Conservation (phyloP, 2,329 filamentous ascomycete genomes). For the Fusarium newnesense region DNA sequence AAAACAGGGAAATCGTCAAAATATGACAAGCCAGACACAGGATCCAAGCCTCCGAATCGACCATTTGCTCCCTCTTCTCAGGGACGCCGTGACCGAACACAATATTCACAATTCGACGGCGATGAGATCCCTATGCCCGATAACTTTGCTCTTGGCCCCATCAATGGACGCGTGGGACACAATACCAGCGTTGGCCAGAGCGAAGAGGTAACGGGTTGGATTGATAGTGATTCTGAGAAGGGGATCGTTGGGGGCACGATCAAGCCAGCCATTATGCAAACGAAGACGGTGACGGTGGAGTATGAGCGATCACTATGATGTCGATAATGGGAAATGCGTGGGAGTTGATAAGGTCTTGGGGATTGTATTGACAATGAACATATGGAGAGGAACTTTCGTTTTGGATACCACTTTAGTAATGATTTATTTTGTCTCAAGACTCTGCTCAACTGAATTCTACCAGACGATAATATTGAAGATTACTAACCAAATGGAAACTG, state of each 20-base stretch:
- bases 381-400: neutral
- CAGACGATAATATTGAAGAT: neutral
- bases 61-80: constrained; percentile 16
- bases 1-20: constrained; percentile 29
- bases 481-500: neutral
- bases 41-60: constrained; percentile 20
- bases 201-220: constrained; percentile 33
- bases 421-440: neutral
- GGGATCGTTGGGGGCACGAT: constrained; percentile 19
- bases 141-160: constrained; percentile 15
- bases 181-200: constrained; percentile 22
- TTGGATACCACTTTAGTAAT: constrained; percentile 14
- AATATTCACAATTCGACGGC: constrained; percentile 38
- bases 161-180: constrained; percentile 17
- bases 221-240: constrained; percentile 38
- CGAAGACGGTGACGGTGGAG: constrained; percentile 38
- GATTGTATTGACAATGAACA: neutral
- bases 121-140: constrained; percentile 14
- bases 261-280: constrained; percentile 37
- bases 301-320: constrained; percentile 16
- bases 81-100: constrained; percentile 27
- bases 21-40: constrained; percentile 28
- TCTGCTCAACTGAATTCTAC: neutral
- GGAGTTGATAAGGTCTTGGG: neutral
- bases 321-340: neutral